Base-by-base conservation (phyloP, 2,329 filamentous ascomycete genomes). In the Clarireedia hainanense region DNA sequence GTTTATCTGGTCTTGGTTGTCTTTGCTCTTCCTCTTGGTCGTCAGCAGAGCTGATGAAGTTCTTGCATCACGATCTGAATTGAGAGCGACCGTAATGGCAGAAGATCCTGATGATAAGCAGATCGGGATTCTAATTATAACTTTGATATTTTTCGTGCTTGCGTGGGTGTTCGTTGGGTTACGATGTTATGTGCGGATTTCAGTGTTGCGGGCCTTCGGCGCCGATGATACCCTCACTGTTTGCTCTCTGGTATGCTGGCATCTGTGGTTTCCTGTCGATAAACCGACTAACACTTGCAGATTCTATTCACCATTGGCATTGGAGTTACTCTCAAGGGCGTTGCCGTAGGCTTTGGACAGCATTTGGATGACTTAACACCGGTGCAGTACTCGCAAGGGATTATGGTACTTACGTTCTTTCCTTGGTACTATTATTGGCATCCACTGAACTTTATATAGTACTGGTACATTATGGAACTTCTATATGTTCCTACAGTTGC, bases 161-260 rank as follows among this genome's bases (percentile, higher is more conserved):
- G 64, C 71, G n/a, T 74, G 70, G 61, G 20, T 75, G 3, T 65
- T 72, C 12, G 67, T 75, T 53, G 51, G 70, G 36, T 60, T 77
- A 39, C 72, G 77, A 15, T 71, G 71, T 7, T 77, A 75, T 62
- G 75, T 76, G 47, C 74, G 76, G 55, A 50, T 70, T 1, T 66
- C 71, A 27, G 63, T 79, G 23, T 67, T 76, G 40, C 75, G 73
- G 50, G 72, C 70, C 30, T 64, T 76, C 36, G 69, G 72, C 0
- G 37, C 70, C 3, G 78, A 80, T 49, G 78, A 80, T 68, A 75
- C 70, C 59, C 64, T 78, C 52, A 76, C 78, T 62, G 67, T 78
- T 23, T 49, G 68, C 27, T 74, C 75, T 3, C 66, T 77, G 67
- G 77, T 80, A 65, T 56, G 67, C 63, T 34, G 26, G 36, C 5